A percentile compares a stretch with the other conserved stretches of the same genome.
These are phyloP conservation scores for Globisporangium nodosum DNA, from an alignment of 352 stramenopile species.

Conservation along the genomic window DNA sequence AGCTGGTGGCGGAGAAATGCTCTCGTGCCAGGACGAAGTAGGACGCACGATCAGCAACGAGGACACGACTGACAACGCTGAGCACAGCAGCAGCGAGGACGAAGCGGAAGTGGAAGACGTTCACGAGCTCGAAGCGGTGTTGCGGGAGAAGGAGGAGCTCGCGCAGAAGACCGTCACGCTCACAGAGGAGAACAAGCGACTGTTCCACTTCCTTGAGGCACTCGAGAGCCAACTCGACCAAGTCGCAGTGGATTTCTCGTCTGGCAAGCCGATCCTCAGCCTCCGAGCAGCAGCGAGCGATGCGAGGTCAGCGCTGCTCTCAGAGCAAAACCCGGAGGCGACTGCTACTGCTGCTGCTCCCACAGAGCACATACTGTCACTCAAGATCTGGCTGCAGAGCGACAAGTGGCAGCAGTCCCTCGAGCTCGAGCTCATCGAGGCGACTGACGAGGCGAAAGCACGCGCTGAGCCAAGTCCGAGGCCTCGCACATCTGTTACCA, in stretches of 20 bases:
- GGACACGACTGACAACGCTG: neutral
- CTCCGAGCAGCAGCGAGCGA: slow-evolving; percentile 5
- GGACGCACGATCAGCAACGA: neutral
- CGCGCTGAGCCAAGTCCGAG: neutral
- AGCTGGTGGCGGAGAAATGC: neutral
- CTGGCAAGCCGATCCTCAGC: slow-evolving; percentile 28
- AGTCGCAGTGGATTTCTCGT: slow-evolving; percentile 33
- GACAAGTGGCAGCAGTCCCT: slow-evolving; percentile 39
- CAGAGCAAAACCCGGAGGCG: neutral
- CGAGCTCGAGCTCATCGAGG: slow-evolving; percentile 10
- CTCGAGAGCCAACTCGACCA: slow-evolving; percentile 46
- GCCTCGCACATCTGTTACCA: neutral
- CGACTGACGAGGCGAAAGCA: neutral
- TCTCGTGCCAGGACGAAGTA: neutral
- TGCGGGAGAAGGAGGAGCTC: slow-evolving; percentile 21
- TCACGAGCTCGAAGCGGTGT: slow-evolving; percentile 10
- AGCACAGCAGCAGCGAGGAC: neutral
- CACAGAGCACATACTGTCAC: slow-evolving; percentile 14
- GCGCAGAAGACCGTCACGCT: slow-evolving; percentile 32
- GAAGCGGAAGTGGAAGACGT: slow-evolving; percentile 15
- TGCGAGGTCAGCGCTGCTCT: neutral
- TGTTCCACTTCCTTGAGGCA: slow-evolving; percentile 40
- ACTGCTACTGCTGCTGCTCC: neutral
- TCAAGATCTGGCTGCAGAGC: slow-evolving; percentile 57
- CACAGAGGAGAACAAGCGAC: slow-evolving; percentile 40